A percentile compares a stretch with the other conserved stretches of the same genome.
phyloP scores from a whole-genome alignment of 768 basidiomycete species.

The Pleurotus citrinopileatus region DNA sequence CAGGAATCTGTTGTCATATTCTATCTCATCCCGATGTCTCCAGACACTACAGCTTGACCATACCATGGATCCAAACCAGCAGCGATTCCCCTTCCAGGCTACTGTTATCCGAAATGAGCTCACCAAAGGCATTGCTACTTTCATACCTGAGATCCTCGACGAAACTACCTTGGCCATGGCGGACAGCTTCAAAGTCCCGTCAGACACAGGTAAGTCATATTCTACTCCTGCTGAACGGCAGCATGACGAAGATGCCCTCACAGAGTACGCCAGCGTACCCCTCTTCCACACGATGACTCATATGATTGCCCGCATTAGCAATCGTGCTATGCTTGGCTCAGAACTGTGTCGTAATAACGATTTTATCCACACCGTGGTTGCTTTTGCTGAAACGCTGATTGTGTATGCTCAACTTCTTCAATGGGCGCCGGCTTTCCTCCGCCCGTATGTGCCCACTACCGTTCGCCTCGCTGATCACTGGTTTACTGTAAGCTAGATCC shows the following conservation, averaged over 20 bases:
- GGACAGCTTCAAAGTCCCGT: background rate
- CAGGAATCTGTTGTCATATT: conserved; percentile 4
- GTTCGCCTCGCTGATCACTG: background rate
- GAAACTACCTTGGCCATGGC: conserved; percentile 13
- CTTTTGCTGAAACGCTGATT: conserved; percentile 14
- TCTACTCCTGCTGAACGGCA: background rate
- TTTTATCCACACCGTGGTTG: conserved; percentile 15
- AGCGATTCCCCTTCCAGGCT: background rate
- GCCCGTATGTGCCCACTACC: background rate
- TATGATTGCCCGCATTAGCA: conserved; percentile 16
- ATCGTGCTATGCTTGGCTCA: conserved; percentile 18
- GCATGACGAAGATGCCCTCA: background rate
- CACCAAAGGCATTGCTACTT: conserved; percentile 13
- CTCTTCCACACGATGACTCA: conserved; percentile 14
- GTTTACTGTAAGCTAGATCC: conserved; percentile 16
- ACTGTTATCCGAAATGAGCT: conserved; percentile 14
- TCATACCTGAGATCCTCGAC: conserved; percentile 16
- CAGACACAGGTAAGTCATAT: conserved; percentile 9
- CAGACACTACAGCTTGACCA: conserved; percentile 7
- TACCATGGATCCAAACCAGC: background rate
- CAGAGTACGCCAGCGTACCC: conserved; percentile 10
- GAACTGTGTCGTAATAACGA: conserved; percentile 16
- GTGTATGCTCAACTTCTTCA: conserved; percentile 13
- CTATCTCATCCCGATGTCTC: conserved; percentile 12
- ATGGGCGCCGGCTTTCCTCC: conserved; percentile 18